Evolutionary conservation across 805 yeast genomes (phyloP).

Genomic region (Barnettozyma sucrosica): DNA sequence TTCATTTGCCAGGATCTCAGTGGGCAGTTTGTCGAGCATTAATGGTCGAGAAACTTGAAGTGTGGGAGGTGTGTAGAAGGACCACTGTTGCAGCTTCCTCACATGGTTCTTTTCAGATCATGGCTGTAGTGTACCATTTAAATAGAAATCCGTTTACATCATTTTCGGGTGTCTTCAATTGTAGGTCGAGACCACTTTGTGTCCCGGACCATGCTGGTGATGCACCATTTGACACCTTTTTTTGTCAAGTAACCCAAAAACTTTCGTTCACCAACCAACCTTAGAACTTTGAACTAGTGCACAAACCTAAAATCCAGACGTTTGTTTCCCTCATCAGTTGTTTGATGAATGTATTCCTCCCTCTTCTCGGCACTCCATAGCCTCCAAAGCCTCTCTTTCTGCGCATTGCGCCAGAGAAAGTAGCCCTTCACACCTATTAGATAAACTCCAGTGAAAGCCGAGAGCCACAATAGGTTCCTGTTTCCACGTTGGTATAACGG

Average conservation of each 20-base stretch:
- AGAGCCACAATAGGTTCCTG: conserved; percentile 6
- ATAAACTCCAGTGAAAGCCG: conserved; percentile 15
- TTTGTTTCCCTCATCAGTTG: conserved; percentile 51
- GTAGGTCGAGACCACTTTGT: background rate
- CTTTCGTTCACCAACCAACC: background rate
- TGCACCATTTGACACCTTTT: background rate
- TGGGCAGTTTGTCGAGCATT: conserved; percentile 22
- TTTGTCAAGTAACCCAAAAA: background rate
- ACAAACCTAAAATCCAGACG: conserved; percentile 47
- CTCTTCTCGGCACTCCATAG: conserved; percentile 42
- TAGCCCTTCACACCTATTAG: conserved; percentile 7
- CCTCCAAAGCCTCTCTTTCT: conserved; percentile 45
- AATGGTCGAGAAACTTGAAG: background rate
- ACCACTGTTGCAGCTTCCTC: too few relatives aligned
- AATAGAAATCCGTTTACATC: background rate
- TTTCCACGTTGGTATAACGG: conserved; percentile 63
- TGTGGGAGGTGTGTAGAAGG: too few relatives aligned
- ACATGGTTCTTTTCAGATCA: too few relatives aligned
- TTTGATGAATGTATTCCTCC: conserved; percentile 38
- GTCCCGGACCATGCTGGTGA: background rate
- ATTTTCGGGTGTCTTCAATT: background rate
- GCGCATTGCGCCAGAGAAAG: conserved; percentile 31
- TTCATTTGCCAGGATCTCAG: conserved; percentile 18
- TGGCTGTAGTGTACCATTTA: too few relatives aligned
- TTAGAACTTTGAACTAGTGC: background rate